phyloP scores from a whole-genome alignment of 495 filamentous ascomycete species.

The Penicillium macrosclerotiorum region DNA sequence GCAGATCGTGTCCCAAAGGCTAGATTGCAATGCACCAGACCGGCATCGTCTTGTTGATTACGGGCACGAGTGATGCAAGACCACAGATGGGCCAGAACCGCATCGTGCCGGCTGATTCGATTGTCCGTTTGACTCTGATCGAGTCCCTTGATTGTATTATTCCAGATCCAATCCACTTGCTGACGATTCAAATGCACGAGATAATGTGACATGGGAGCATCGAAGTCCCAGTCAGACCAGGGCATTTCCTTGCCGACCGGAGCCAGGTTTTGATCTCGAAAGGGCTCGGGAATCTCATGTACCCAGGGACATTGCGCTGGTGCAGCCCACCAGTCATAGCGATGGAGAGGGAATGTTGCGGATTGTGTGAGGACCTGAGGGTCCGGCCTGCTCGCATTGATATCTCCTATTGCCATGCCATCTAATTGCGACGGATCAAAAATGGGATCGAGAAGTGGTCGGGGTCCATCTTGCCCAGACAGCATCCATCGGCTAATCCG shows the following conservation, averaged over 20 bases:
- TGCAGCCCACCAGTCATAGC: slow-evolving; percentile 34
- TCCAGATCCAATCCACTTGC: slow-evolving; percentile 16
- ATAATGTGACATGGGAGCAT: slow-evolving; percentile 19
- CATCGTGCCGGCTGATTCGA: slow-evolving; percentile 31
- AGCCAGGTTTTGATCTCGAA: slow-evolving; percentile 7
- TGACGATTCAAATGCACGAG: slow-evolving; percentile 21
- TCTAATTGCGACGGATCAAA: slow-evolving; percentile 33
- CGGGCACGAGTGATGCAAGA: slow-evolving; percentile 27
- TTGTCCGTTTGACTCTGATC: background rate
- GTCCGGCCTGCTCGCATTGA: slow-evolving; percentile 23
- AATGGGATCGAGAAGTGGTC: slow-evolving; percentile 12
- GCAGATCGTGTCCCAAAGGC: slow-evolving; percentile 16
- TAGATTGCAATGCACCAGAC: slow-evolving; percentile 24
- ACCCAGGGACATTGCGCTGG: slow-evolving; percentile 9
- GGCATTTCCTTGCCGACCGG: slow-evolving; percentile 22
- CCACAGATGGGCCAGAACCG: slow-evolving; percentile 34
- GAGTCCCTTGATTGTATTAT: slow-evolving; percentile 1
- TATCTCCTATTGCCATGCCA: slow-evolving; percentile 25
- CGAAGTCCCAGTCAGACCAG: slow-evolving; percentile 26
- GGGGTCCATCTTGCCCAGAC: background rate
- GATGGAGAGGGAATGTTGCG: slow-evolving; percentile 22
- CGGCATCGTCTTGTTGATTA: slow-evolving; percentile 11
- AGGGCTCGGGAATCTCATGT: slow-evolving; percentile 13
- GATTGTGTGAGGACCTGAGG: slow-evolving; percentile 10
- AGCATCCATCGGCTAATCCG: slow-evolving; percentile 19